A percentile compares a stretch with the other conserved stretches of the same genome.
These are phyloP conservation scores for Exophiala bonariae DNA, from an alignment of 2,329 filamentous ascomycete genomes.

Conservation along the genomic window DNA sequence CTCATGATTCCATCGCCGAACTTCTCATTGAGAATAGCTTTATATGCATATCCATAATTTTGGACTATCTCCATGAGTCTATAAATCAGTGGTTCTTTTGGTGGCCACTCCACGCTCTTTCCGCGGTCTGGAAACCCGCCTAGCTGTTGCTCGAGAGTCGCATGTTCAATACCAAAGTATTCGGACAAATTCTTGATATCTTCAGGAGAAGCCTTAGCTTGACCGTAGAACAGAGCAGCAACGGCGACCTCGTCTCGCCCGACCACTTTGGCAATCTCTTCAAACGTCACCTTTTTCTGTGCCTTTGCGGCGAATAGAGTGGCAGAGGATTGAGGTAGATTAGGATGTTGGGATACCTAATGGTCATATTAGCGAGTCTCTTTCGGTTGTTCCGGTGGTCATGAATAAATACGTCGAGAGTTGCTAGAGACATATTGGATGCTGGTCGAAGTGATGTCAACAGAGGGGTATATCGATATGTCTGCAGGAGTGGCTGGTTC, in stretches of 20 bases:
- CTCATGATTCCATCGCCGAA: constrained; percentile 96
- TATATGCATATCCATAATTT: constrained; percentile 96
- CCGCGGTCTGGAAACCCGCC: constrained; percentile 79
- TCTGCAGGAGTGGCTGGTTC: constrained; percentile 2
- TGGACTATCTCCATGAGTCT: constrained; percentile 91
- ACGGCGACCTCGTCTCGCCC: constrained; percentile 80
- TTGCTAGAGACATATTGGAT: constrained; percentile 44
- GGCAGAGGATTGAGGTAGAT: constrained; percentile 69
- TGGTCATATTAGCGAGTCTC: constrained; percentile 17
- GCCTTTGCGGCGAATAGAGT: constrained; percentile 83
- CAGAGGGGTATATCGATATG: constrained; percentile 3
- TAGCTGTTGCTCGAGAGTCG: constrained; percentile 61
- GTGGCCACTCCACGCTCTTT: constrained; percentile 76
- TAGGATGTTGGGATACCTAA: constrained; percentile 65
- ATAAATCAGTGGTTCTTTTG: constrained; percentile 84
- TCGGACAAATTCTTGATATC: constrained; percentile 68
- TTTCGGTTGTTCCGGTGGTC: constrained; percentile 25
- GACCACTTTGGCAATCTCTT: constrained; percentile 70
- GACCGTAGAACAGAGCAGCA: constrained; percentile 89
- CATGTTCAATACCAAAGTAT: constrained; percentile 62
- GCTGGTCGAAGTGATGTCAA: constrained; percentile 9
- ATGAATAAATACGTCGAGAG: constrained; percentile 40
- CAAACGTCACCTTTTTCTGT: constrained; percentile 72
- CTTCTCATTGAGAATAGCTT: constrained; percentile 94
- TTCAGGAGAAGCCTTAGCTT: constrained; percentile 70